phyloP scores from a whole-genome alignment of 2,329 filamentous ascomycete genomes.

The Fusarium azukiicola region DNA sequence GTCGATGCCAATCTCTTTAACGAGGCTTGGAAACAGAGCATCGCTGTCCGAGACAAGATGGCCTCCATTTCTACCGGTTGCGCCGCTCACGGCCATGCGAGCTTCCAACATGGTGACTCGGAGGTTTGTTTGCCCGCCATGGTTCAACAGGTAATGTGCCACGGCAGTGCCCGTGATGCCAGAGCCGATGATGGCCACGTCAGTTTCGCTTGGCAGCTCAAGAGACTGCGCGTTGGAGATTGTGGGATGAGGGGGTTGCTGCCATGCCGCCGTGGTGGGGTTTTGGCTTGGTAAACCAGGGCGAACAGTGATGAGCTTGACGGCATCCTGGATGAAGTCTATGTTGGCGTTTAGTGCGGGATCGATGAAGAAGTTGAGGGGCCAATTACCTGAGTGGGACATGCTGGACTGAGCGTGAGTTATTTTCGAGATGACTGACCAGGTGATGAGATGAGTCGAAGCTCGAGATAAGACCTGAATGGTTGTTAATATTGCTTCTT shows the following conservation, averaged over 20 bases:
- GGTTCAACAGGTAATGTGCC: conserved; percentile 50
- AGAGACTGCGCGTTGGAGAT: conserved; percentile 49
- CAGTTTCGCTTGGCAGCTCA: conserved; percentile 38
- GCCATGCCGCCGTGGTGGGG: conserved; percentile 41
- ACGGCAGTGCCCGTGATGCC: conserved; percentile 56
- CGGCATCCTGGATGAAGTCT: conserved; percentile 35
- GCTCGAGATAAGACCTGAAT: background rate
- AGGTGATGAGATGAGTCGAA: background rate
- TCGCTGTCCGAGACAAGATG: conserved; percentile 60
- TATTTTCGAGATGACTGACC: background rate
- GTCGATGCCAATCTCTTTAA: conserved; percentile 55
- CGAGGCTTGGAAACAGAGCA: conserved; percentile 61
- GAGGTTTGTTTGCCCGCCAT: conserved; percentile 13
- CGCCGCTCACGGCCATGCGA: conserved; percentile 53
- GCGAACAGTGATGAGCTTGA: conserved; percentile 28
- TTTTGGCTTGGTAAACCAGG: conserved; percentile 32
- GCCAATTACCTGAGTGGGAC: background rate
- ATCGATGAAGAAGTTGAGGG: background rate
- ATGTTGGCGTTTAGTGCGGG: background rate
- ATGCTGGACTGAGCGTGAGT: background rate
- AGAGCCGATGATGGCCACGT: conserved; percentile 56
- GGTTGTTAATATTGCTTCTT: background rate
- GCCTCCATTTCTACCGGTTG: conserved; percentile 58
- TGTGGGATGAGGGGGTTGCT: conserved; percentile 48
- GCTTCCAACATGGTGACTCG: conserved; percentile 55